A percentile compares a stretch with the other conserved stretches of the same genome.
Conservation (phyloP, 2,329 filamentous ascomycete genomes). For the Epicoccum nigrum region DNA sequence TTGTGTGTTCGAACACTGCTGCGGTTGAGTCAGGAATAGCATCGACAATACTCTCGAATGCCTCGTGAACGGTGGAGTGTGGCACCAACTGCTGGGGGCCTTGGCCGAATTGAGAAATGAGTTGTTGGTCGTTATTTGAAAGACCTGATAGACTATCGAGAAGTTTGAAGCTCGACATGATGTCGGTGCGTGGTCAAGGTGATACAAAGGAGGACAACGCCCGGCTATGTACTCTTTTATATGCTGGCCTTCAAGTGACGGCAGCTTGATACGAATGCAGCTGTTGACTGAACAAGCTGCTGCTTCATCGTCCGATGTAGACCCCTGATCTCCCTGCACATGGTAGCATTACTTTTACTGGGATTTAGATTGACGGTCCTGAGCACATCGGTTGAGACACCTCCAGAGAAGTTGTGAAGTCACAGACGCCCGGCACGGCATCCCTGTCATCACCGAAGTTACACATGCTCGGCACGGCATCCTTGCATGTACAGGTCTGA, state of each 20-base stretch:
- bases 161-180: conserved; percentile 8
- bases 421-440: not conserved
- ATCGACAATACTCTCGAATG: conserved; percentile 37
- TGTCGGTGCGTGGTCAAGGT: not conserved
- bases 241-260: not conserved
- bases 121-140: conserved; percentile 23
- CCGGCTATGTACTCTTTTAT: conserved; percentile 1
- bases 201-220: not conserved
- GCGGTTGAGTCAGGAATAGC: conserved; percentile 29
- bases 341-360: not conserved
- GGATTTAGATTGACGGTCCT: conserved; percentile 7
- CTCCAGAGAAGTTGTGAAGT: conserved; percentile 3
- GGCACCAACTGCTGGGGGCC: conserved; percentile 26
- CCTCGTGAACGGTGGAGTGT: conserved; percentile 29
- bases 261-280: not conserved
- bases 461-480: conserved; percentile 1
- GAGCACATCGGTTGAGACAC: not conserved
- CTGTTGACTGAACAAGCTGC: not conserved
- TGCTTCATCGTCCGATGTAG: not conserved
- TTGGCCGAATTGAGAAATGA: conserved; percentile 33
- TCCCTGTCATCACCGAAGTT: not conserved
- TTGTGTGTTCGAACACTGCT: conserved; percentile 25
- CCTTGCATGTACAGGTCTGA: not conserved
- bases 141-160: conserved; percentile 25
- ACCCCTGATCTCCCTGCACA: not conserved